Base-by-base conservation (phyloP, 192 early-diverging fungal genomes). In the Dimargaris cristalligena region DNA sequence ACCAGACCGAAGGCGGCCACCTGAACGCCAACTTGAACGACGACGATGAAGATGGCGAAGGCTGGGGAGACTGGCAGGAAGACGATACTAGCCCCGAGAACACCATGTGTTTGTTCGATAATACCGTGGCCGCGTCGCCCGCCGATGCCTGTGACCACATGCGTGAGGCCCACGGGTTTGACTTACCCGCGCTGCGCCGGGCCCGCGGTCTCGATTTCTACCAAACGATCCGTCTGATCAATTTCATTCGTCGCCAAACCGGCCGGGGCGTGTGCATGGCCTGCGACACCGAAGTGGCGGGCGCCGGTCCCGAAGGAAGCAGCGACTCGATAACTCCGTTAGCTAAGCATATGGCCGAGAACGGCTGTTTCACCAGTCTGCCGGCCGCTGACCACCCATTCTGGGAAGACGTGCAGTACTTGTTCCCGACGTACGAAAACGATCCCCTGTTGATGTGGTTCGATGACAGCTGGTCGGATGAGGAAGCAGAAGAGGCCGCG, bases 361-460 rank as follows among this genome's bases (percentile, higher is more conserved):
- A 66, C 6, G 77, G 73, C 3, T 80, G 81, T 58, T 69, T 71
- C 34, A 69, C 65, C 25, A 67, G 78, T 60, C 60, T 78, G 33
- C 78, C 79, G n/a, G 60, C 70, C 0, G 58, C 71, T 13, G 71
- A 73, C 35, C 72, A 58, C 35, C 29, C 80, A 16, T 71, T 87
- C 41, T 92, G 92, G 90, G 78, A 73, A 35, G 83, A 89, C 62
- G 75, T 80, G 49, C 76, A 83, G 29, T 76, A 80, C 62, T 64
- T 93, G 60, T 71, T 88, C 48, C 92, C 92, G 0, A 81, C 74
- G n/a, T 75, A 87, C 59, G 88, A 90, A 33, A 82, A 80, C 62
- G 92, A 96, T 63, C 92, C 90, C 13, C 67, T 96, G 26, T 63
- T 96, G 61, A 86, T 82, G 65, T 81, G 78, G 55, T 71, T 81